A percentile compares a stretch with the other conserved stretches of the same genome.
Evolutionary conservation across 1,284 basidiomycete species (phyloP).

Genomic region (Leccinum subspadiceum): DNA sequence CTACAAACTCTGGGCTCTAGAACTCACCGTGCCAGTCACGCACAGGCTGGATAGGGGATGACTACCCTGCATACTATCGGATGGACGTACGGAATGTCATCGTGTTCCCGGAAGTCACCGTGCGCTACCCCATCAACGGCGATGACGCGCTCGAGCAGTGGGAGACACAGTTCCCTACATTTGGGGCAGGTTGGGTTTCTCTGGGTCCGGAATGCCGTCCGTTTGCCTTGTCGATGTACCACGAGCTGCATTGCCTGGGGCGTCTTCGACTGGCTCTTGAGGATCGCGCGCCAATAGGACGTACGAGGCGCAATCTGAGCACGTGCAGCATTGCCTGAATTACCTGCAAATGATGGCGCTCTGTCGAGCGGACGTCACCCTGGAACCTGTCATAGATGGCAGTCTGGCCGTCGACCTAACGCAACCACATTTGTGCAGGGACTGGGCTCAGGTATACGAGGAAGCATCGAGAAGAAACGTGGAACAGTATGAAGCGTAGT

Average conservation of each 20-base stretch:
- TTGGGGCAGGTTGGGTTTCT: conserved; percentile 26
- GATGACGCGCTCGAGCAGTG: conserved; percentile 22
- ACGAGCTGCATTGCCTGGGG: conserved; percentile 35
- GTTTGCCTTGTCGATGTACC: conserved; percentile 33
- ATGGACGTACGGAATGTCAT: conserved; percentile 22
- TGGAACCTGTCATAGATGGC: conserved; percentile 33
- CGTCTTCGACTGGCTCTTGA: conserved; percentile 24
- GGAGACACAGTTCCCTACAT: conserved; percentile 24
- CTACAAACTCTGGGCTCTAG: background rate
- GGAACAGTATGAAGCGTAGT: conserved; percentile 7
- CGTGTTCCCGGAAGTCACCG: conserved; percentile 29
- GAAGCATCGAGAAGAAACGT: conserved; percentile 22
- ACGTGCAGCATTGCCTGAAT: conserved; percentile 37
- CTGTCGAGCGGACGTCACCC: conserved; percentile 35
- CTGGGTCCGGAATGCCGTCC: conserved; percentile 26
- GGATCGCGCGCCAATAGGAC: conserved; percentile 18
- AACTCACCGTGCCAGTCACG: conserved; percentile 5
- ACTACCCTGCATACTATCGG: conserved; percentile 29
- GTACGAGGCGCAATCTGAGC: conserved; percentile 36
- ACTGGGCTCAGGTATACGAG: conserved; percentile 46
- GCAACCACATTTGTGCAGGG: conserved; percentile 45
- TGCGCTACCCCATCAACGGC: conserved; percentile 28
- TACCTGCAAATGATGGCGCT: conserved; percentile 36
- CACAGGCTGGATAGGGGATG: conserved; percentile 27
- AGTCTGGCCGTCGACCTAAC: conserved; percentile 38